Evolutionary conservation across 2,329 filamentous ascomycete species (phyloP), one percentile per base, ranked within the genome.

Genomic region (Plectosphaerella cucumerina): DNA sequence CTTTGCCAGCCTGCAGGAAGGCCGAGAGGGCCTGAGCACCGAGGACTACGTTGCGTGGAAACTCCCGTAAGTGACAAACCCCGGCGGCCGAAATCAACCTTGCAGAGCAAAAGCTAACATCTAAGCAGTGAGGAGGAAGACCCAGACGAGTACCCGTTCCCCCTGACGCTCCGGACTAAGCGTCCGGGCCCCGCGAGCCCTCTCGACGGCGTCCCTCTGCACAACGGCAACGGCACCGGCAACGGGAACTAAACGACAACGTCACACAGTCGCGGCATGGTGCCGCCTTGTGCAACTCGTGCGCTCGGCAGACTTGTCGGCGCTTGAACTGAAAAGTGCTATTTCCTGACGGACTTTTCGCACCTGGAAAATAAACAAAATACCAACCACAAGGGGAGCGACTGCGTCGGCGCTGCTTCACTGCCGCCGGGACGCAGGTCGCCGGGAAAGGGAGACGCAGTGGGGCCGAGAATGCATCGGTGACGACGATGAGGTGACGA

Each of bases 1-100:
- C 70, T 97, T 97, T 77, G 94, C 91, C 23, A 96, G 90, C 60
- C 76, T 99, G 50, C 94, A 97, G 71, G 94, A 99, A 71, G 90
- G 91, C 43, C 87, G 87, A 42, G 94, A 99, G 69, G 92, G 93
- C 1, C 73, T 99, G 60, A 94, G 81, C 73, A 97, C 94, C 0
- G 94, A 99, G 71, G 94, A 99, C 66, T 97, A 99, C 69, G 90
- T 97, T 63, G 89, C 93, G 31, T 99, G 94, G 94, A 96, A 95
- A 73, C 76, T 97, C 53, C 94, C 93, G 88, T 97, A 81, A 87
- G 92, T 23, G 18, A 18, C 8, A n/a, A n/a, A n/a, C 20, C 3
- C 23, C n/a, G n/a, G n/a, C n/a, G n/a, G n/a, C 26, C 26, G 9
- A 31, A 8, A 8, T 4, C 26, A 8, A 31, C 35, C 11, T 21